Conservation (phyloP, 257 asterid species). For the Plantago ovata region DNA sequence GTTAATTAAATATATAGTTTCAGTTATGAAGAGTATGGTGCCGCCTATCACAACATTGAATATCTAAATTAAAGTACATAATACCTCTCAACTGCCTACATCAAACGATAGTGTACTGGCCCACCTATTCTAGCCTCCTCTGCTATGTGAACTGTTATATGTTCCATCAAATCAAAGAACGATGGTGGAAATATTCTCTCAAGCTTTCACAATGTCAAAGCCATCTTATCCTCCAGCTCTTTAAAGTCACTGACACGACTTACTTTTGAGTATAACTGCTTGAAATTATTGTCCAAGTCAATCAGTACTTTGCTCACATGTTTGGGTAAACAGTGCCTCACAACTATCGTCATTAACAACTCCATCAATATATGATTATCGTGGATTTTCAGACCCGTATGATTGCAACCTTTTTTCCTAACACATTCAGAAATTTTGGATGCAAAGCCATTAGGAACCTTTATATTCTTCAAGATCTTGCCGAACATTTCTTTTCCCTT, state of each 20-base stretch:
- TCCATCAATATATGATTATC: neutral
- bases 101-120: neutral
- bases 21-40: too few species aligned
- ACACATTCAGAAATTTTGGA: neutral
- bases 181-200: neutral
- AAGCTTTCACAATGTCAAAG: neutral
- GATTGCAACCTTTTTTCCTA: neutral
- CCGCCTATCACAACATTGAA: too few species aligned
- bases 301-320: conserved; percentile 3
- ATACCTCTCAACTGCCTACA: neutral
- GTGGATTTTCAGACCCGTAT: neutral
- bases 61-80: too few species aligned
- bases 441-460: neutral
- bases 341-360: neutral
- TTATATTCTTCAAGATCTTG: neutral
- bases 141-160: neutral
- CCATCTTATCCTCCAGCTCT: neutral
- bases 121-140: neutral
- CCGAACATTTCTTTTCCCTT: neutral
- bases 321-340: neutral
- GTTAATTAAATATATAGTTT: too few species aligned
- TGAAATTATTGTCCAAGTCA: neutral
- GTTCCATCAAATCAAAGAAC: neutral
- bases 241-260: neutral
- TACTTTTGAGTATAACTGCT: neutral